Conservation (phyloP, 805 yeast genomes). For the Candida xyloterini region DNA sequence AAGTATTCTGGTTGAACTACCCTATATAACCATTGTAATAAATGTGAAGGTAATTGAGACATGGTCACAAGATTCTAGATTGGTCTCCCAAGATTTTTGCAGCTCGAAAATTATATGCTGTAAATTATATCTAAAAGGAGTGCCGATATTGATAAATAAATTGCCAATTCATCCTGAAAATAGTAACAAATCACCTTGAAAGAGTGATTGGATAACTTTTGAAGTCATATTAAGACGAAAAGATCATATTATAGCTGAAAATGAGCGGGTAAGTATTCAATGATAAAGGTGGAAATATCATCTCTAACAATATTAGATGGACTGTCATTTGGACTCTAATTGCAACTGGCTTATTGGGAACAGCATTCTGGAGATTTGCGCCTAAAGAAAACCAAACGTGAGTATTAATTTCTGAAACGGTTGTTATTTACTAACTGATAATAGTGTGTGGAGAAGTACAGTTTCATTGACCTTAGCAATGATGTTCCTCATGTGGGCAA, state of each 20-base stretch:
- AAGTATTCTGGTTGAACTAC: constrained; percentile 58
- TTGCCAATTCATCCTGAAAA: background rate
- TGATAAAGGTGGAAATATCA: background rate
- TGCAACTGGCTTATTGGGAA: constrained; percentile 54
- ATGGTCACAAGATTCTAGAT: constrained; percentile 1
- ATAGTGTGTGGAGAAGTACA: constrained; percentile 68
- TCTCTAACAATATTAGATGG: constrained; percentile 43
- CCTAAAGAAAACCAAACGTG: constrained; percentile 77
- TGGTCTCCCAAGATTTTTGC: constrained; percentile 2
- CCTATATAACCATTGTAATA: constrained; percentile 56
- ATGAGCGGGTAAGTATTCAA: constrained; percentile 47
- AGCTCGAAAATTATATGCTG: constrained; percentile 9
- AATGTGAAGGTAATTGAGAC: constrained; percentile 33
- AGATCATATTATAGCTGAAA: constrained; percentile 6
- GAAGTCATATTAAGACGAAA: background rate
- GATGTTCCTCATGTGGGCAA: constrained; percentile 68
- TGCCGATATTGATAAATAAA: background rate
- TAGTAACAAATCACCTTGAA: background rate
- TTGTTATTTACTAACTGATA: constrained; percentile 5
- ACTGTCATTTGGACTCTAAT: constrained; percentile 65
- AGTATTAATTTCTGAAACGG: constrained; percentile 26
- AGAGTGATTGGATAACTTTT: background rate
- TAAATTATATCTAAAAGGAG: constrained; percentile 1
- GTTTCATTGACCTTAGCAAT: constrained; percentile 65
- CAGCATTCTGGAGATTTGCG: constrained; percentile 79